A percentile compares a stretch with the other conserved stretches of the same genome.
Conservation (phyloP, 2,329 filamentous ascomycete genomes). For the Dactylella cylindrospora region DNA sequence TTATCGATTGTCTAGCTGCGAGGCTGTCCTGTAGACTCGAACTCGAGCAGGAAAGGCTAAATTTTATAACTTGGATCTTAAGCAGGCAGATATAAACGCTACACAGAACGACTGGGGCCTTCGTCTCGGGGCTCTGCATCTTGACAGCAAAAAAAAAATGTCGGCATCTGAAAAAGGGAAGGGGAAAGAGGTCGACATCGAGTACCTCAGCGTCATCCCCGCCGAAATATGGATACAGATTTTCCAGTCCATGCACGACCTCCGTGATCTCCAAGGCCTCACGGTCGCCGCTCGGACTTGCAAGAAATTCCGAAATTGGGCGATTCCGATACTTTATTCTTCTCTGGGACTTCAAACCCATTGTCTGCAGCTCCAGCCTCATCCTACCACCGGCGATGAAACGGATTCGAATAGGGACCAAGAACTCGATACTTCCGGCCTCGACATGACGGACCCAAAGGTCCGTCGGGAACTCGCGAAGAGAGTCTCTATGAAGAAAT, state of each 20-base stretch:
- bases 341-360: conserved; percentile 40
- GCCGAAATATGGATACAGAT: conserved; percentile 41
- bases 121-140: too few relatives aligned
- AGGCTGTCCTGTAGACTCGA: too few relatives aligned
- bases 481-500: conserved; percentile 27
- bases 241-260: conserved; percentile 42
- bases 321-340: conserved; percentile 34
- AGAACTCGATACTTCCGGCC: not conserved
- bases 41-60: too few relatives aligned
- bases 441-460: conserved; percentile 11
- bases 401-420: conserved; percentile 20
- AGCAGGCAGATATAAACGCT: too few relatives aligned
- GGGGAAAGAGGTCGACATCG: conserved; percentile 16
- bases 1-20: too few relatives aligned
- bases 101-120: too few relatives aligned
- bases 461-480: conserved; percentile 26
- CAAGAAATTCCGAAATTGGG: conserved; percentile 35
- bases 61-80: too few relatives aligned
- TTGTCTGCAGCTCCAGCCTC: conserved; percentile 37
- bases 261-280: conserved; percentile 37
- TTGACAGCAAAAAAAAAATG: too few relatives aligned
- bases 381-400: conserved; percentile 27
- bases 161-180: conserved; percentile 40
- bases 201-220: conserved; percentile 37
- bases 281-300: conserved; percentile 34